These are phyloP conservation scores for Helichrysum umbraculigerum DNA, from an alignment of 129 eudicot genomes.

Conservation along the genomic window DNA sequence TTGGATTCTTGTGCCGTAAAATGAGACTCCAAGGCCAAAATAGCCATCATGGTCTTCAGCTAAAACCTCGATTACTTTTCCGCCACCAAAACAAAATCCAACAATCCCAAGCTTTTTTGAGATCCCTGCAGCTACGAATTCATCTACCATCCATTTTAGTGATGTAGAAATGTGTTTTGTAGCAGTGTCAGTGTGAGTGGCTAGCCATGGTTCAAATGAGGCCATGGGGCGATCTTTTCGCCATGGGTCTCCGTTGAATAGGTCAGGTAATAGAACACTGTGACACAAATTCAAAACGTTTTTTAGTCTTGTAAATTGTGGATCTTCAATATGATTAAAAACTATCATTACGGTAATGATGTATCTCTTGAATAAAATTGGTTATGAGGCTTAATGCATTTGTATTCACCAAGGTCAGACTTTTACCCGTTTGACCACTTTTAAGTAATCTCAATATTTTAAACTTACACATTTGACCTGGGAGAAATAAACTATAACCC, in stretches of 20 bases:
- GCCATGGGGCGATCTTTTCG: conserved; percentile 48
- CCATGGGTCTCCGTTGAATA: conserved; percentile 89
- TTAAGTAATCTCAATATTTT: too few species aligned
- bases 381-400: too few species aligned
- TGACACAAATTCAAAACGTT: not conserved
- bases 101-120: conserved; percentile 76
- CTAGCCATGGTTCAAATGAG: conserved; percentile 59
- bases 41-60: conserved; percentile 49
- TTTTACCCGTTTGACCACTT: too few species aligned
- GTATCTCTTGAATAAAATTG: too few species aligned
- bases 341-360: too few species aligned
- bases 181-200: conserved; percentile 48
- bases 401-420: too few species aligned
- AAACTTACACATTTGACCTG: too few species aligned
- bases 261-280: conserved; percentile 87
- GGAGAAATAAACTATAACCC: too few species aligned
- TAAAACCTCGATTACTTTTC: conserved; percentile 62
- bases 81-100: conserved; percentile 89
- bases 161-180: conserved; percentile 47
- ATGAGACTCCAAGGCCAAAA: conserved; percentile 78
- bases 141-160: conserved; percentile 73
- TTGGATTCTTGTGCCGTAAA: conserved; percentile 80
- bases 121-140: conserved; percentile 65
- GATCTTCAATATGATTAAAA: too few species aligned
- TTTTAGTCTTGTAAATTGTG: not conserved